Evolutionary conservation across 768 basidiomycete genomes (phyloP).

Genomic region (Sporobolomyces phaffii): DNA sequence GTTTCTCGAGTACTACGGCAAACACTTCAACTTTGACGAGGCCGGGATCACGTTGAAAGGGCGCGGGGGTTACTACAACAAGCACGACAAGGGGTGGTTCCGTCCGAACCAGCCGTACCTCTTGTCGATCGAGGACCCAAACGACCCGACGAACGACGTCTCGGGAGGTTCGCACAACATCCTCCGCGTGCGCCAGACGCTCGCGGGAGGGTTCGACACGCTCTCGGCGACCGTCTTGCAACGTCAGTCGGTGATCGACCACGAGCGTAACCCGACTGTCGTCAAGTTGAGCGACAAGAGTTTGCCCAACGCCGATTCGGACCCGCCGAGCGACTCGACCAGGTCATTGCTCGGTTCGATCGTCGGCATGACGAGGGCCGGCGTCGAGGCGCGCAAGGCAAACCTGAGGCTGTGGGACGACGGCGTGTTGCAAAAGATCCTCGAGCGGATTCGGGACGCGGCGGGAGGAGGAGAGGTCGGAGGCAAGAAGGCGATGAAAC

Average conservation of each 20-base stretch:
- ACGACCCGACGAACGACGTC: slow-evolving; percentile 82
- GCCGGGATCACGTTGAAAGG: slow-evolving; percentile 75
- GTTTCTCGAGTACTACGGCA: slow-evolving; percentile 93
- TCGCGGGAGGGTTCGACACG: slow-evolving; percentile 65
- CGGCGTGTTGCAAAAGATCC: slow-evolving; percentile 18
- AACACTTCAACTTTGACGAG: slow-evolving; percentile 70
- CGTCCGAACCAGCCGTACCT: slow-evolving; percentile 52
- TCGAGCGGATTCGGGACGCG: background rate
- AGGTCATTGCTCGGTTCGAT: slow-evolving; percentile 28
- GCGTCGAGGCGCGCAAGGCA: slow-evolving; percentile 2
- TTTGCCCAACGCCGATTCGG: slow-evolving; percentile 33
- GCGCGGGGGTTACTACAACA: slow-evolving; percentile 83
- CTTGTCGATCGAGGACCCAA: slow-evolving; percentile 88
- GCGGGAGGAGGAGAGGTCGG: background rate
- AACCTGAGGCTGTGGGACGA: slow-evolving; percentile 10
- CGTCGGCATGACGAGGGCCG: slow-evolving; percentile 33
- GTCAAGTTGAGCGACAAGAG: background rate
- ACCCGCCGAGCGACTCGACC: background rate
- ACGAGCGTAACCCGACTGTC: slow-evolving; percentile 34
- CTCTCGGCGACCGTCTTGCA: slow-evolving; percentile 64
- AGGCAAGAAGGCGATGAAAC: slow-evolving; percentile 23
- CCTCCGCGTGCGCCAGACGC: slow-evolving; percentile 67
- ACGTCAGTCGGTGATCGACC: slow-evolving; percentile 46
- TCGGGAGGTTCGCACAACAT: slow-evolving; percentile 82
- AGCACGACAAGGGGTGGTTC: slow-evolving; percentile 71